Evolutionary conservation across 768 basidiomycete species (phyloP).

Genomic region (Kwoniella pini): DNA sequence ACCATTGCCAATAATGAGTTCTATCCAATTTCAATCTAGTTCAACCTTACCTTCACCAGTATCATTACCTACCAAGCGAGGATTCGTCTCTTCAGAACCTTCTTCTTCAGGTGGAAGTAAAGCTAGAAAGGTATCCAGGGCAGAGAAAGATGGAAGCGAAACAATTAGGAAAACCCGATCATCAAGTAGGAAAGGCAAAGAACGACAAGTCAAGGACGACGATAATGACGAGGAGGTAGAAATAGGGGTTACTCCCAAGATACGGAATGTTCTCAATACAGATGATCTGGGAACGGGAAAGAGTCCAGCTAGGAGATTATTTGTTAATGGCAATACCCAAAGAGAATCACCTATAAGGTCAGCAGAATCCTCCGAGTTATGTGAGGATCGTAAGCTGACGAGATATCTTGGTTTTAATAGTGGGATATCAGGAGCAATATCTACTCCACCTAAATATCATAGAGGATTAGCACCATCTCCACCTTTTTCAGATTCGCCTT

Average conservation of each 20-base stretch:
- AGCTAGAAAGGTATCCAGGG: constrained; percentile 10
- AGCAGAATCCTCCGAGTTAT: not conserved
- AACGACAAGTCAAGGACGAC: not conserved
- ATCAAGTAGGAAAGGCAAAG: constrained; percentile 3
- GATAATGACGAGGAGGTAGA: not conserved
- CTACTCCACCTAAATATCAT: constrained; percentile 16
- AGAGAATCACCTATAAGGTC: constrained; percentile 19
- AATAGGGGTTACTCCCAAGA: constrained; percentile 32
- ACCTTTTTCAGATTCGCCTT: constrained; percentile 16
- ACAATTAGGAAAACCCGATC: constrained; percentile 10
- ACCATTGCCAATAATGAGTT: constrained; percentile 7
- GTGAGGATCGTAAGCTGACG: constrained; percentile 7
- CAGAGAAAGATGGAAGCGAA: constrained; percentile 14
- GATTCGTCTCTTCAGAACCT: constrained; percentile 2
- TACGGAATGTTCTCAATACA: constrained; percentile 27
- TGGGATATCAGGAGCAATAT: constrained; percentile 25
- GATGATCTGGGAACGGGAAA: constrained; percentile 40
- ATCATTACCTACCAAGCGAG: constrained; percentile 21
- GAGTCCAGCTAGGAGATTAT: constrained; percentile 45
- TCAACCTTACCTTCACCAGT: constrained; percentile 19
- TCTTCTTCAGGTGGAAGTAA: constrained; percentile 12
- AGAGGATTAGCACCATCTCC: constrained; percentile 15
- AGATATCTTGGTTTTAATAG: not conserved
- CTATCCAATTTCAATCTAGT: not conserved
- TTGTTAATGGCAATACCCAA: constrained; percentile 7